These are phyloP conservation scores for Pythium folliculosum DNA, from an alignment of 352 stramenopile species.

Conservation along the genomic window DNA sequence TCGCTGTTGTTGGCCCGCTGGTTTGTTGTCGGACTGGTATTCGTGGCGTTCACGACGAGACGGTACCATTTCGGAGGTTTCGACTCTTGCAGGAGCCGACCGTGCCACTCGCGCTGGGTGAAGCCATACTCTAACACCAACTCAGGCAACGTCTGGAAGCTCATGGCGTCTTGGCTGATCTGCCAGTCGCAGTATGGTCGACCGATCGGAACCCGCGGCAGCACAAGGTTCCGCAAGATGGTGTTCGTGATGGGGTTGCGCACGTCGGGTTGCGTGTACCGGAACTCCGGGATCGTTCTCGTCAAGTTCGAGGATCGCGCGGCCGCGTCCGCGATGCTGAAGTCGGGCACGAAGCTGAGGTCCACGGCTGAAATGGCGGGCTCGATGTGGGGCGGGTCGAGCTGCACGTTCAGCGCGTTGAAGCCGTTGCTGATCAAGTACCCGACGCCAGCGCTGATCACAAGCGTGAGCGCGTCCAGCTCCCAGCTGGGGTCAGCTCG, in stretches of 20 bases:
- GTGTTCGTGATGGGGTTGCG: neutral
- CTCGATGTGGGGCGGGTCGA: neutral
- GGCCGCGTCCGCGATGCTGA: neutral
- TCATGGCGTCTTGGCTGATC: no score
- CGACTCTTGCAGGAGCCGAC: neutral
- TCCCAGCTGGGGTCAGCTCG: neutral
- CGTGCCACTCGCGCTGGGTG: conserved; percentile 10
- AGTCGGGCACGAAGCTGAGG: neutral
- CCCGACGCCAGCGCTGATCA: neutral
- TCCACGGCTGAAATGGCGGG: neutral
- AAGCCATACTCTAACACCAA: neutral
- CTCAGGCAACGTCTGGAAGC: neutral
- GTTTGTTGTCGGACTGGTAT: neutral
- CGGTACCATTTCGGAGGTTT: neutral
- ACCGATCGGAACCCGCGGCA: neutral
- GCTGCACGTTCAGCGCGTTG: conserved; percentile 12
- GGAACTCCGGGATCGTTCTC: conserved; percentile 1
- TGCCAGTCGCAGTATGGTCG: conserved; percentile 1
- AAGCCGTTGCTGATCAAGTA: conserved; percentile 8
- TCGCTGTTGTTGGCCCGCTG: neutral
- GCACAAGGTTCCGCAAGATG: neutral
- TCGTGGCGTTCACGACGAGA: conserved; percentile 6
- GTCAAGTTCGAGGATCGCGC: neutral
- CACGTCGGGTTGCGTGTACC: no score
- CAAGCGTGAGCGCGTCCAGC: neutral